A percentile compares a stretch with the other conserved stretches of the same genome.
phyloP scores from a whole-genome alignment of 768 basidiomycete species.

The Trametes maxima region DNA sequence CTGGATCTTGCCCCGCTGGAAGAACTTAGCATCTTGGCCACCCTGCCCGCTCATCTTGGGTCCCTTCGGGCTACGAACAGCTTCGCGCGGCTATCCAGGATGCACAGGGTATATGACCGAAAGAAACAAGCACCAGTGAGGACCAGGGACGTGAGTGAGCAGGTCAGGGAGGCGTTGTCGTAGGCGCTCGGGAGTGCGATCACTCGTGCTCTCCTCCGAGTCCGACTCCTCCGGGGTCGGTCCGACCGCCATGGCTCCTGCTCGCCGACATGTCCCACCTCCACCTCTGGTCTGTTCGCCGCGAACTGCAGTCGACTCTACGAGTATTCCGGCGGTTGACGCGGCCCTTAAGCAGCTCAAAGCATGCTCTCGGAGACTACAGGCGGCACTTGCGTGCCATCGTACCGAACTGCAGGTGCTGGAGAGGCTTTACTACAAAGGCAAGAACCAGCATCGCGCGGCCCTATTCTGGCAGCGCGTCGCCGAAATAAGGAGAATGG shows the following conservation, averaged over 20 bases:
- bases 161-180: neutral
- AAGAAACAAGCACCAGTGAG: neutral
- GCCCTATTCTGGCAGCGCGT: slow-evolving; percentile 74
- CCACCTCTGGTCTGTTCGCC: slow-evolving; percentile 14
- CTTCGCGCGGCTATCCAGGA: neutral
- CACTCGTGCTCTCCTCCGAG: neutral
- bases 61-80: neutral
- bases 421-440: slow-evolving; percentile 74
- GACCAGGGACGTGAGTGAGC: slow-evolving; percentile 6
- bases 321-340: slow-evolving; percentile 47
- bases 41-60: slow-evolving; percentile 50
- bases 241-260: slow-evolving; percentile 19
- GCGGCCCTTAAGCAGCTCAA: slow-evolving; percentile 64
- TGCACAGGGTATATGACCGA: slow-evolving; percentile 5
- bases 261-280: slow-evolving; percentile 19
- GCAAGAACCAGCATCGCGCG: slow-evolving; percentile 74
- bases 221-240: neutral
- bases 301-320: slow-evolving; percentile 25
- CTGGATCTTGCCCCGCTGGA: slow-evolving; percentile 90
- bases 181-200: slow-evolving; percentile 1
- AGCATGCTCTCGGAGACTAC: slow-evolving; percentile 52
- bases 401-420: slow-evolving; percentile 59
- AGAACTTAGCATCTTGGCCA: slow-evolving; percentile 91
- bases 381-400: slow-evolving; percentile 43
- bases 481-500: slow-evolving; percentile 59